Base-by-base conservation (phyloP, 164 flowering plant species). In the Brasenia schreberi region DNA sequence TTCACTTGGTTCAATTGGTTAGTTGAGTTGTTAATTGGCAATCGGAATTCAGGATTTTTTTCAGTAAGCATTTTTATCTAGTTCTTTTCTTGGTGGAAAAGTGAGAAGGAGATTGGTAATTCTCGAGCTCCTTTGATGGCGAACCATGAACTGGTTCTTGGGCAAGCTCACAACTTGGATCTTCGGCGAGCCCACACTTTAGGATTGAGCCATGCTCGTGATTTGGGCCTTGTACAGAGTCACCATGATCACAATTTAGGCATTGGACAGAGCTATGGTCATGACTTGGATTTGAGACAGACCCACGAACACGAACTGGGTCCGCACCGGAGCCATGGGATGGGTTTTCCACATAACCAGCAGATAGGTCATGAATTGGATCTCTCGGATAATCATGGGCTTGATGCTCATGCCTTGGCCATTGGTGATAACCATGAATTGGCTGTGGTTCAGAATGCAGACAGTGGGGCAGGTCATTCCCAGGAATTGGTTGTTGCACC, bases 401-500 rank as follows among this genome's bases (percentile, higher is more conserved):
- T 61, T 9, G 65, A 45, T 19, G 52, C 7, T 59, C 53, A 69
- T 69, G 68, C 65, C 42, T 49, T 70, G 11, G 65, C 44, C 39
- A 52, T 65, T 7, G 68, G 76, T 0, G 92, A 86, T 6, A 76
- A 64, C 75, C 79, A 81, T 74, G 87, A 85, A 23, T 64, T 84
- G 71, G 79, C 62, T 67, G 78, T 79, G 49, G 59, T 73, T 5
- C 87, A 74, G 61, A 73, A 72, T 67, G 85, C 83, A 42, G 95
- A 83, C 18, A 81, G 86, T 14, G 63, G 19, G 16, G 64, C 43
- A 65, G 90, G 81, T 69, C 87, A 79, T 10, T 78, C 82, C 62
- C 70, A 87, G 67, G 87, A 84, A 64, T 69, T 88, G 53, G 74
- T 79, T 33, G 75, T 82, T 33, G 39, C n/a, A 44, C 79, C 84